Evolutionary conservation across 176 grass and related monocot genomes (phyloP), one percentile per base, ranked within the genome.

Genomic region (Oryza officinalis): DNA sequence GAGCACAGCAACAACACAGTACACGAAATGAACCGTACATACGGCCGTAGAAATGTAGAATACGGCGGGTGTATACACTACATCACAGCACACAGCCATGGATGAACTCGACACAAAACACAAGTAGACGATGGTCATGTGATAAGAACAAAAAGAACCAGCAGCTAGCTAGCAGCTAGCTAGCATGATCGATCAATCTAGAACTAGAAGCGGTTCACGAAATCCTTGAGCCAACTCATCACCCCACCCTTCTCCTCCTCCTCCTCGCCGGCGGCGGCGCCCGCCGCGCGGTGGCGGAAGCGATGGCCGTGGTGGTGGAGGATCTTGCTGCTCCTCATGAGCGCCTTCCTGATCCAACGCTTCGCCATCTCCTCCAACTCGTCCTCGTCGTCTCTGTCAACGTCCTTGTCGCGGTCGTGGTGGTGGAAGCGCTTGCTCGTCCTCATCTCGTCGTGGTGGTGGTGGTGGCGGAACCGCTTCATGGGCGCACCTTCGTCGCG

Each of bases 141-240:
- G 4, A 0, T 50, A 1, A 18, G 47, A 50, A 5, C 17, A 8
- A 60, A 22, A 60, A 60, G 54, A 23, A 60, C 4, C 17, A 38
- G 37, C 43, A 11, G 8, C 7, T 9, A 38, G 37, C 37, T 7
- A 38, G 37, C 43, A 11, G 8, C 7, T 9, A 38, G 37, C 37
- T 7, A 37, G 35, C 1, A 9, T 41, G 12, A 65, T 12, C 12
- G 37, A 38, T 38, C 1, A 7, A 38, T 1, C 32, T 32, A 38
- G 15, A 60, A 2, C 81, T 84, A 89, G 87, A 85, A 85, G 0
- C 65, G 52, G 64, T 85, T 75, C 49, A 76, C 13, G 50, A 81
- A 25, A 40, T 33, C 40, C 30, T 33, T 81, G 77, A 89, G 41
- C 87, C 87, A 85, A 0, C 27, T 13, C 18, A 85, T 40, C 1